phyloP scores from a whole-genome alignment of 805 yeast species.

The Ogataea populi-albae region DNA sequence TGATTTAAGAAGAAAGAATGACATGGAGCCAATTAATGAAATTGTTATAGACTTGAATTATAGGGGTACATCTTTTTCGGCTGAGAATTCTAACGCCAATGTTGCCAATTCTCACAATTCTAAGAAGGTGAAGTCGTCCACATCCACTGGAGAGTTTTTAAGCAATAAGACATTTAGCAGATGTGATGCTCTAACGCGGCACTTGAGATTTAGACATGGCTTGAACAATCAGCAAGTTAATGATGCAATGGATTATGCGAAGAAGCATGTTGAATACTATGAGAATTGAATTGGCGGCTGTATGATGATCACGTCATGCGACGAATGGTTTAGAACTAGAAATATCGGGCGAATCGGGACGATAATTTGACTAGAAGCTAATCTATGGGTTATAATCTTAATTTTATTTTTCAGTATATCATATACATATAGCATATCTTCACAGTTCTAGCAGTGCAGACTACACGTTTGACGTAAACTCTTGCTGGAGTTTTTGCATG shows the following conservation, averaged over 20 bases:
- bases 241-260: constrained; percentile 70
- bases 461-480: no score
- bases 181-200: constrained; percentile 92
- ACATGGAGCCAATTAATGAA: constrained; percentile 44
- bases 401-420: no score
- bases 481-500: no score
- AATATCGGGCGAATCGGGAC: no score
- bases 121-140: constrained; percentile 37
- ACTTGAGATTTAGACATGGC: constrained; percentile 87
- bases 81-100: constrained; percentile 29
- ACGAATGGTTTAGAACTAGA: no score
- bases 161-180: constrained; percentile 77
- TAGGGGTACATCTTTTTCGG: constrained; percentile 26
- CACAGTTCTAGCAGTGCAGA: no score
- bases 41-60: constrained; percentile 35
- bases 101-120: constrained; percentile 31
- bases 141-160: constrained; percentile 26
- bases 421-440: no score
- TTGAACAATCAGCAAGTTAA: constrained; percentile 63
- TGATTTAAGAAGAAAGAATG: constrained; percentile 45
- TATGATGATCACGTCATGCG: no score
- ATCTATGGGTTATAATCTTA: no score
- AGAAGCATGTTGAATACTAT: constrained; percentile 68
- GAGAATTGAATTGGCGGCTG: constrained; percentile 22
- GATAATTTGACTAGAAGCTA: no score